Base-by-base conservation (phyloP, 2,329 filamentous ascomycete genomes). In the Ascocoryne sarcoides region DNA sequence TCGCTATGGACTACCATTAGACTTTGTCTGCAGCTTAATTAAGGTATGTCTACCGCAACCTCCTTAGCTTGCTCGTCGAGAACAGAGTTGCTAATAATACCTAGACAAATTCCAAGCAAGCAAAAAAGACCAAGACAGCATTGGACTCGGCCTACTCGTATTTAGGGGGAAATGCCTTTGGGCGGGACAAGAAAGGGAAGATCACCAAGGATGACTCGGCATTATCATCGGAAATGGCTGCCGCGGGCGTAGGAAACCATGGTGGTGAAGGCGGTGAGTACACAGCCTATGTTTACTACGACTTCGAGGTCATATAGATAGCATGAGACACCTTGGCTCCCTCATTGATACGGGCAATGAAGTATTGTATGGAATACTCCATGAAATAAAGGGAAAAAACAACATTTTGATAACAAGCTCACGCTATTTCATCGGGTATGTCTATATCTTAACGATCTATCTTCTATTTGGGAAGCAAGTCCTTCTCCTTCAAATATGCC, bases 211-310 rank as follows among this genome's bases (percentile, higher is more conserved):
- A 98, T 59, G 90, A 96, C 56, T 79, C 81, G 10, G 70, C 77
- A 19, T 65, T 85, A 57, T 79, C 84, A 31, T 82, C 79, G 28
- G 90, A 96, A 53, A 84, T 95, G 75, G 85, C 87, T 30, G 81
- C 83, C 3, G 82, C 81, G 3, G 83, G 78, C 18, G 61, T 82
- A 36, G 72, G 70, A 17, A 63, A 69, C 0, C 66, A 73, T 23
- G 79, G 76, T 10, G 78, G 76, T 14, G 84, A 88, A 44, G 81
- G 80, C 39, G 71, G 76, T 52, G 88, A 95, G 62, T 98, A 96
- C 68, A 92, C 87, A 45, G 83, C 92, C 30, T 98, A 93, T 65
- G 92, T 96, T 59, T 95, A 89, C 69, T 98, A 96, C 65, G 86
- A 95, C 61, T 84, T 96, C 60, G 85, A 92, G 59, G 79, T 96